Evolutionary conservation across 176 grass and related monocot species (phyloP).

Genomic region (Triticum aestivum): IWGSC_CS_RefSeq_v2.1 NC_057800.1:229850641-229851140

Average conservation of each 20-base stretch:
- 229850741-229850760: background rate
- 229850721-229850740: background rate
- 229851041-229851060: background rate
- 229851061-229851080: background rate
- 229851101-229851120: background rate
- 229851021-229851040: background rate
- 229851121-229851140: conserved; percentile 9
- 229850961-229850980: conserved; percentile 8
- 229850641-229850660: no score
- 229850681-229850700: no score
- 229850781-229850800: background rate
- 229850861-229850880: background rate
- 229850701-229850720: no score
- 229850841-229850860: background rate
- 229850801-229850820: background rate
- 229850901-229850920: background rate
- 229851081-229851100: background rate
- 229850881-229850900: background rate
- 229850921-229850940: conserved; percentile 7
- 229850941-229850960: background rate
- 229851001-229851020: background rate
- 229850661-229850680: no score
- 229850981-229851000: conserved; percentile 15
- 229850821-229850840: background rate
- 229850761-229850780: background rate